phyloP scores from a whole-genome alignment of 768 basidiomycete species.

The Rhodotorula sphaerocarpa region DNA sequence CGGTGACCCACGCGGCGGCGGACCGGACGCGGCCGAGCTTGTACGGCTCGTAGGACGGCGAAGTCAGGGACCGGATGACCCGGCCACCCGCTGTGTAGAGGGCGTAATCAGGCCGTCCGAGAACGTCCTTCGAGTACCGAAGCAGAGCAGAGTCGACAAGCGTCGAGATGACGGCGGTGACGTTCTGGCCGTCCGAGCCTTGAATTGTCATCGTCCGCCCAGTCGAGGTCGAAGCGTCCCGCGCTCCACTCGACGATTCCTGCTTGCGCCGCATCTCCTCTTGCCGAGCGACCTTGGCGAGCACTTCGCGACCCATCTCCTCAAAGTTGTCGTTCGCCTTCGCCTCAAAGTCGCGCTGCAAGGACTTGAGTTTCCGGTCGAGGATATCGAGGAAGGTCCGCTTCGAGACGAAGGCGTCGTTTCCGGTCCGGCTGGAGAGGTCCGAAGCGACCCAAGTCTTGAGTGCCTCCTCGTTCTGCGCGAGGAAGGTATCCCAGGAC shows the following conservation, averaged over 20 bases:
- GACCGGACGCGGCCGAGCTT: constrained; percentile 19
- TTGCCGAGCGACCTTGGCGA: constrained; percentile 33
- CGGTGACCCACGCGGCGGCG: constrained; percentile 46
- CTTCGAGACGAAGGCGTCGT: constrained; percentile 42
- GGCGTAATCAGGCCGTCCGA: constrained; percentile 78
- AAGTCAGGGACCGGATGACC: constrained; percentile 73
- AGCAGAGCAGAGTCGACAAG: constrained; percentile 70
- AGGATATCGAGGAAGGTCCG: constrained; percentile 43
- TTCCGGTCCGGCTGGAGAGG: constrained; percentile 35
- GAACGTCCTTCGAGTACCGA: constrained; percentile 62
- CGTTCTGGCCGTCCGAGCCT: constrained; percentile 22
- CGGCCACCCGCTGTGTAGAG: constrained; percentile 71
- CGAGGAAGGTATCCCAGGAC: constrained; percentile 41
- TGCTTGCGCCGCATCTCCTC: constrained; percentile 26
- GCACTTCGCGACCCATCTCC: constrained; percentile 36
- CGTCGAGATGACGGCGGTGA: constrained; percentile 54
- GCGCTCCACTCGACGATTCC: too few relatives aligned
- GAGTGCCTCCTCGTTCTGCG: constrained; percentile 42
- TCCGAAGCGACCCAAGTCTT: constrained; percentile 41
- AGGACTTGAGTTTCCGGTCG: constrained; percentile 41
- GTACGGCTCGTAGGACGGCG: constrained; percentile 62
- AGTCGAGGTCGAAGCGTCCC: neutral
- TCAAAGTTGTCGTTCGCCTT: constrained; percentile 37
- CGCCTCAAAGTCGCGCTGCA: constrained; percentile 38
- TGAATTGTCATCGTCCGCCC: constrained; percentile 11